Evolutionary conservation across 306 rosid genomes (phyloP).

Genomic region (Rosa multiflora): DNA sequence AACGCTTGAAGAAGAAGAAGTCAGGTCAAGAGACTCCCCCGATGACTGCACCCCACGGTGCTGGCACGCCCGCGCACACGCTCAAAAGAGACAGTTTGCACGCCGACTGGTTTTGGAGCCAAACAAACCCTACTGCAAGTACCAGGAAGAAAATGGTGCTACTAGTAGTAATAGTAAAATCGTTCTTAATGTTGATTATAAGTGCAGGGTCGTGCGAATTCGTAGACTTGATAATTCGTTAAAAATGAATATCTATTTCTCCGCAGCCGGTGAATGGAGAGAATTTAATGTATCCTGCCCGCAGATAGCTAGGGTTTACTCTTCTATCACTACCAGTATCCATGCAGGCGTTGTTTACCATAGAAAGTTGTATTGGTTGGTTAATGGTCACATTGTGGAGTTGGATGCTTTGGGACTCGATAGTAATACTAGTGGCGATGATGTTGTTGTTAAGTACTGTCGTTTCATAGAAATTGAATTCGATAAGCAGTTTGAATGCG

Average conservation of each 20-base stretch:
- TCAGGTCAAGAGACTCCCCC: no score
- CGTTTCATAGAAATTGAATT: neutral
- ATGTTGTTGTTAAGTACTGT: neutral
- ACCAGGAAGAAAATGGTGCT: neutral
- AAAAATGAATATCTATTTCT: neutral
- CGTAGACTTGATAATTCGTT: neutral
- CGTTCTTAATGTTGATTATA: neutral
- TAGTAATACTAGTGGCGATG: neutral
- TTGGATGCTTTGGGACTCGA: neutral
- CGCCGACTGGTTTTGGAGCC: no score
- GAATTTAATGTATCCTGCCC: neutral
- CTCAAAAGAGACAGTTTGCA: no score
- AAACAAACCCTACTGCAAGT: neutral
- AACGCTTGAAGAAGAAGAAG: no score
- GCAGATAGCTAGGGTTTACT: accelerated
- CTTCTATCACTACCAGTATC: neutral
- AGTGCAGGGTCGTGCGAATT: neutral
- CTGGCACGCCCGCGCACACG: no score
- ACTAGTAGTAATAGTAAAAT: neutral
- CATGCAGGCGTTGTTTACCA: neutral
- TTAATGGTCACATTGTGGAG: neutral
- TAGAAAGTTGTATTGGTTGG: neutral
- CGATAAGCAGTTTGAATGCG: neutral
- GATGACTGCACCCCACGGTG: no score
- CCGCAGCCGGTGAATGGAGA: neutral